Evolutionary conservation across 805 yeast species (phyloP), one percentile per base, ranked within the genome.

Genomic region (Metschnikowia gelsemii): DNA sequence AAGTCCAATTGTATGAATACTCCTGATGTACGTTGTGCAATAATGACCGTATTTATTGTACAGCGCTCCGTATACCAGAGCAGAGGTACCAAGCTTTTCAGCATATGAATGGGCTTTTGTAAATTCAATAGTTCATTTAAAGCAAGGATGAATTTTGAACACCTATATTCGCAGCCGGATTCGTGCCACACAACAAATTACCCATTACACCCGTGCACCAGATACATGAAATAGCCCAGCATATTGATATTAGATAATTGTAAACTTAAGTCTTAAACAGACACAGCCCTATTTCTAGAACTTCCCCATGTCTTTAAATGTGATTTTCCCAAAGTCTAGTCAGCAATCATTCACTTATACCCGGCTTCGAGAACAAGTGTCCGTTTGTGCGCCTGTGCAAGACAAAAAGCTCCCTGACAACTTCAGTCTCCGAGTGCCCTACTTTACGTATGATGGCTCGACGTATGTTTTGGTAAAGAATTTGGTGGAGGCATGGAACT

Each of bases 401-500:
- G 23, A 35, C 32, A 43, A 26, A 18, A 13, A 14, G 1, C 21
- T 40, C 12, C 49, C 52, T 7, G 25, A 23, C 8, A 26, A 31
- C n/a, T 14, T 28, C 12, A 24, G 38, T 8, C 42, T 49, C 14
- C 32, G 49, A n/a, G 43, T 45, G 9, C 48, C 55, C 18, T 24
- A 19, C 16, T 51, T 49, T 38, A 30, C 32, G 8, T 20, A 38
- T n/a, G 22, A 40, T 20, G 30, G 23, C 34, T 28, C 39, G 19
- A 25, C 47, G 18, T 56, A 54, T 34, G 65, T 65, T 2, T 49
- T 70, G 26, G 32, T 64, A 11, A 58, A 60, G 32, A 62, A 65
- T 43, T 51, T 70, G 38, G 62, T 70, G 6, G 29, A 22, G 20
- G 39, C 60, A 8, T 69, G 71, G 70, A 63, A 62, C 44, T 69